phyloP scores from a whole-genome alignment of 768 basidiomycete genomes.

The Mycena crocata region DNA sequence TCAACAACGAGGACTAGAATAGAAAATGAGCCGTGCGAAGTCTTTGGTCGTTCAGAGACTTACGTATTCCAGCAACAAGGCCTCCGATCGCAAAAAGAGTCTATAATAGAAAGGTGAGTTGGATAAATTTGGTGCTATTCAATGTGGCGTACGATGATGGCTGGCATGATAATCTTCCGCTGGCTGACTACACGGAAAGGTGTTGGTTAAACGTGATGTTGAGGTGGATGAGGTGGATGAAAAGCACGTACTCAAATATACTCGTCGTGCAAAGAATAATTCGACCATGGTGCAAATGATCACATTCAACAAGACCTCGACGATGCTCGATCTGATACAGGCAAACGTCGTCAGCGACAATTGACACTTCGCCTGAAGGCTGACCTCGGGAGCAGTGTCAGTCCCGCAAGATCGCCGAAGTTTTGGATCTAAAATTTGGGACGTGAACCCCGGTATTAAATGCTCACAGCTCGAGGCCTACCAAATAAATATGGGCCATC shows the following conservation, averaged over 20 bases:
- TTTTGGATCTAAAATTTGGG: neutral
- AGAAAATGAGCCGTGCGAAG: neutral
- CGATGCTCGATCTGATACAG: neutral
- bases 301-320: conserved; percentile 3
- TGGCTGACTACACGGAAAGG: conserved; percentile 1
- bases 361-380: neutral
- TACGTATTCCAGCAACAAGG: conserved; percentile 12
- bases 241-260: conserved; percentile 1
- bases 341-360: neutral
- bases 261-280: conserved; percentile 11
- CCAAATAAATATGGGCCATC: conserved; percentile 14
- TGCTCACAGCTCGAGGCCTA: neutral
- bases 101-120: neutral
- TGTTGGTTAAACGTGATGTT: too few species aligned
- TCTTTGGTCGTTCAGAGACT: neutral
- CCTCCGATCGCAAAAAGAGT: neutral
- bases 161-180: neutral
- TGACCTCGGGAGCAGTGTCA: neutral
- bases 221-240: neutral
- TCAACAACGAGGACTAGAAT: conserved; percentile 2
- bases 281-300: neutral
- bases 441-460: too few species aligned
- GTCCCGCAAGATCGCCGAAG: neutral
- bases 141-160: conserved; percentile 1
- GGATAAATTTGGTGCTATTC: neutral